Base-by-base conservation (phyloP, 2,329 filamentous ascomycete species). In the Fusarium scirpi region DNA sequence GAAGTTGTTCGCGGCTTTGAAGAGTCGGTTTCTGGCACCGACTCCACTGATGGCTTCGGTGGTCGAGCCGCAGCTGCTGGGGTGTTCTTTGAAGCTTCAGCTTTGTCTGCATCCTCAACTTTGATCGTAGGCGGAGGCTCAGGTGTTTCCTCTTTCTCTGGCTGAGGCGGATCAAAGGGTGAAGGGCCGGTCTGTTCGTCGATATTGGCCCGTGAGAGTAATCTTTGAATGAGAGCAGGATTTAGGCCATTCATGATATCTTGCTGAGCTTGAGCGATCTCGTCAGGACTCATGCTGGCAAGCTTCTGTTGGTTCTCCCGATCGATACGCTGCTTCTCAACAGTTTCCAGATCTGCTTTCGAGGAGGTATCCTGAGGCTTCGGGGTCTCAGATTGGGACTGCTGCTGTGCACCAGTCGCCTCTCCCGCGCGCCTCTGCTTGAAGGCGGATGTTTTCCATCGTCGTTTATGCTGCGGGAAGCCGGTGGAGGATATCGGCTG, bases 391-490 rank as follows among this genome's bases (percentile, higher is more conserved):
- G 53, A 6, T 58, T 56, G 56, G 9, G 44, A 47, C 48, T 64
- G 61, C 8, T 59, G 44, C 41, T 67, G 56, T n/a, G 67, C 30
- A 20, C 48, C 47, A 29, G 48, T 69, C 24, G 71, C 62, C 27
- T 65, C 69, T 49, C 69, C 74, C 46, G 77, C 73, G 15, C 76
- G 79, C 70, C 69, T 80, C 75, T 93, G 90, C 78, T 94, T 97
- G 83, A 97, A 97, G 3, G 91, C 87, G 3, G 94, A 97, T 10
- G 88, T 81, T 61, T 87, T 87, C 59, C 85, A 86, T 70, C 94
- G 90, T 78, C 92, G 94, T 79, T 92, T 96, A 79, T 94, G 94
- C 62, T 90, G 89, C n/a, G 96, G 96, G 73, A 98, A 98, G 2
- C 96, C 96, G 15, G 88, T 90, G 7, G 84, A 80, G 4, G 81